Conservation (phyloP, 2,329 filamentous ascomycete genomes). For the Daldinia sp. region DNA sequence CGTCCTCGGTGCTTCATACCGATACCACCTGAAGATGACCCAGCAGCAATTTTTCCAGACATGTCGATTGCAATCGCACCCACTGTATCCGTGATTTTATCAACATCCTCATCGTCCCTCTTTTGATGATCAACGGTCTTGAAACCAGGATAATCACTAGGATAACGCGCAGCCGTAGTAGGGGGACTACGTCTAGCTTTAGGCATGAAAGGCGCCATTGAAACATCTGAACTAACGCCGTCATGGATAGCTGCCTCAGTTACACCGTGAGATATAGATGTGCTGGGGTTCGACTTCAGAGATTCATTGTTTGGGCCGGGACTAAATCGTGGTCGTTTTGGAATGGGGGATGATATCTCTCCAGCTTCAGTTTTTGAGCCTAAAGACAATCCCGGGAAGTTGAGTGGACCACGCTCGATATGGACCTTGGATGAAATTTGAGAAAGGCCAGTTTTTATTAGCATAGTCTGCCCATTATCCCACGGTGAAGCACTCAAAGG, state of each 20-base stretch:
- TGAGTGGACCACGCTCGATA: constrained; percentile 48
- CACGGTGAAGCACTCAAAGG: constrained; percentile 48
- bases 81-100: constrained; percentile 88
- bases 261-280: constrained; percentile 5
- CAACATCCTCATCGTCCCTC: constrained; percentile 59
- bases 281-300: constrained; percentile 16
- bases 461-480: constrained; percentile 22
- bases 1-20: constrained; percentile 97
- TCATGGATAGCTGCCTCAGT: constrained; percentile 39
- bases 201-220: not conserved
- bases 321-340: constrained; percentile 40
- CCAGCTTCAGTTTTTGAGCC: constrained; percentile 20
- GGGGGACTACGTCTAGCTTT: not conserved
- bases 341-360: constrained; percentile 17
- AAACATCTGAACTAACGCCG: constrained; percentile 21
- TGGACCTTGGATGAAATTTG: constrained; percentile 35
- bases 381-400: constrained; percentile 42
- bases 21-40: constrained; percentile 95
- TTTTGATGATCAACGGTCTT: not conserved
- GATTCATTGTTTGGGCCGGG: constrained; percentile 25
- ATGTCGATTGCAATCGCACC: constrained; percentile 94
- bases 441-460: constrained; percentile 20
- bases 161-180: not conserved
- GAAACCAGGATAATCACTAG: not conserved
- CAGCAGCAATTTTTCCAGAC: constrained; percentile 88